Conservation (phyloP, 139 green algal genomes). For the Chlamydomonas sphaeroides region DNA sequence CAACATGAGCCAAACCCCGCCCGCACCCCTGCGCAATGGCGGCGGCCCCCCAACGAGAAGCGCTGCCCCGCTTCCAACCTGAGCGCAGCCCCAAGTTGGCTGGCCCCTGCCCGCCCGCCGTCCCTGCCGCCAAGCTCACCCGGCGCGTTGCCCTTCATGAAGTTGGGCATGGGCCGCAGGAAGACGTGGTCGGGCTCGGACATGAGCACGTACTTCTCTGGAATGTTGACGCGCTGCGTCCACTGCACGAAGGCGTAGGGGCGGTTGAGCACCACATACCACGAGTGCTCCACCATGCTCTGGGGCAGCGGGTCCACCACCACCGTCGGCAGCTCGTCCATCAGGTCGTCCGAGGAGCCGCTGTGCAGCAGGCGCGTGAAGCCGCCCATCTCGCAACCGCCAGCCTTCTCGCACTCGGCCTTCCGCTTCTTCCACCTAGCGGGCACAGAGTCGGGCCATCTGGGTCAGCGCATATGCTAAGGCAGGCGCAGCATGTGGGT, state of each 20-base stretch:
- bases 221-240: constrained; percentile 77
- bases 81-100: too few species aligned
- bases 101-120: too few species aligned
- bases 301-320: constrained; percentile 88
- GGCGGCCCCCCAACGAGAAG: too few species aligned
- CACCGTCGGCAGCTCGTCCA: constrained; percentile 96
- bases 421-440: constrained; percentile 87
- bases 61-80: too few species aligned
- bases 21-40: too few species aligned
- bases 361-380: constrained; percentile 97
- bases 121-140: constrained; percentile 21
- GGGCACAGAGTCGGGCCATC: too few species aligned
- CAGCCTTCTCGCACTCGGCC: constrained; percentile 70
- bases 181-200: constrained; percentile 97
- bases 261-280: constrained; percentile 95
- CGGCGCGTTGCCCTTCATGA: constrained; percentile 76
- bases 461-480: too few species aligned
- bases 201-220: constrained; percentile 96
- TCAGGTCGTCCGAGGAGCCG: constrained; percentile 88
- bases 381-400: constrained; percentile 71
- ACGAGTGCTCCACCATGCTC: constrained; percentile 73
- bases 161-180: constrained; percentile 93
- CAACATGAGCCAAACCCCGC: too few species aligned
- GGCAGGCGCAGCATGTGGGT: too few species aligned
- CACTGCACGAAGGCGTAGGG: constrained; percentile 96